A percentile compares a stretch with the other conserved stretches of the same genome.
These are phyloP conservation scores for Gossypium davidsonii DNA, from an alignment of 441 rosid species.

Conservation along the genomic window DNA sequence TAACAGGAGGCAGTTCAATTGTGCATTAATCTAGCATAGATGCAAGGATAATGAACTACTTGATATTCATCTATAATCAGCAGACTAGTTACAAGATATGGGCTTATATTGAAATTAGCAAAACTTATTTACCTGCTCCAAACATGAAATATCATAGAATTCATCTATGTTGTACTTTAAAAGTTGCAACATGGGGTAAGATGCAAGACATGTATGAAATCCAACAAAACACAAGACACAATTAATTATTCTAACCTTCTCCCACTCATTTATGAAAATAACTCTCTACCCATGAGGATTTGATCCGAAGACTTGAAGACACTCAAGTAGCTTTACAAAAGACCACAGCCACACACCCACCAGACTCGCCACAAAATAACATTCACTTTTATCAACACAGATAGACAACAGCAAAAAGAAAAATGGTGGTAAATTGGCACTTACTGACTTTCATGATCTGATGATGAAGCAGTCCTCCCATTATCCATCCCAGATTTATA, in stretches of 20 bases:
- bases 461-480: conserved; percentile 91
- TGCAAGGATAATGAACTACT: conserved; percentile 2
- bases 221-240: background rate
- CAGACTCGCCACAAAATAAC: background rate
- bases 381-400: background rate
- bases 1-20: conserved; percentile 6
- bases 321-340: background rate
- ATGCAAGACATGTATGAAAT: background rate
- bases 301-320: background rate
- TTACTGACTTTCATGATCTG: conserved; percentile 98
- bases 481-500: conserved; percentile 95
- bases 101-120: background rate
- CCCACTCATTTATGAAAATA: background rate
- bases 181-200: background rate
- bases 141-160: background rate
- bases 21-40: conserved; percentile 4
- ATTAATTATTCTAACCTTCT: background rate
- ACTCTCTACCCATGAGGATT: background rate
- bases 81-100: background rate
- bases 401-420: background rate
- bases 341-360: background rate
- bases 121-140: background rate
- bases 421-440: conserved; percentile 32
- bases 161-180: background rate
- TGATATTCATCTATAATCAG: background rate